These are phyloP conservation scores for Yamagishiella unicocca DNA, from an alignment of 139 green algal species.

Conservation along the genomic window DNA sequence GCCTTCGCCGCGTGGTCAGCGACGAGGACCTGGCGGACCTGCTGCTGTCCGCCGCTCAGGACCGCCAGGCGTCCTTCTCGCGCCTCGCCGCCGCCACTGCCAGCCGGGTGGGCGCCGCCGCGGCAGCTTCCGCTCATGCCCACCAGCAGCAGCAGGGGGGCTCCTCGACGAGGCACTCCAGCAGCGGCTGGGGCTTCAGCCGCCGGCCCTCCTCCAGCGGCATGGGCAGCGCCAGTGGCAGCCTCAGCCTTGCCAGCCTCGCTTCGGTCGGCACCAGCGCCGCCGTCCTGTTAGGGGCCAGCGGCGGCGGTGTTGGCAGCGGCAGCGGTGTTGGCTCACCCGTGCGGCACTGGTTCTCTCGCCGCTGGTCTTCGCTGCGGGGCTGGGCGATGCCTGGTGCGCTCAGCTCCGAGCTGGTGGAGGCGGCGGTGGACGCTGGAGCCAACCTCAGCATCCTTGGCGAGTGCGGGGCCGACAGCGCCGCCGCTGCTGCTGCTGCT, in stretches of 20 bases:
- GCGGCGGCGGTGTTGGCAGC: background rate
- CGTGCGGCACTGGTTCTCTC: slow-evolving; percentile 15
- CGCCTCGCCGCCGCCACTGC: slow-evolving; percentile 13
- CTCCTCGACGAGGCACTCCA: background rate
- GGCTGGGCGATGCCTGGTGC: background rate
- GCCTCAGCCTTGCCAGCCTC: background rate
- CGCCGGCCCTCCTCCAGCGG: background rate
- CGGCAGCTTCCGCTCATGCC: background rate
- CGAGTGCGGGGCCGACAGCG: background rate
- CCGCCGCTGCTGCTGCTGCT: background rate
- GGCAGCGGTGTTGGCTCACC: background rate
- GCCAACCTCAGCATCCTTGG: slow-evolving; percentile 14
- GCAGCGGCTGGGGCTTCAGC: background rate
- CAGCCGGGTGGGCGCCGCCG: background rate
- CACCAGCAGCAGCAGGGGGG: background rate
- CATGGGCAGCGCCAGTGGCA: slow-evolving; percentile 4
- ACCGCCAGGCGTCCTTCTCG: slow-evolving; percentile 9
- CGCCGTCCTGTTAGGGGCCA: background rate
- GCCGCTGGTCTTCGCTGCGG: background rate
- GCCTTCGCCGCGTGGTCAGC: slow-evolving; percentile 12
- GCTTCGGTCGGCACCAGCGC: background rate
- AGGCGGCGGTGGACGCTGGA: slow-evolving; percentile 18
- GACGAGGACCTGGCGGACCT: slow-evolving; percentile 46
- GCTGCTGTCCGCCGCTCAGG: slow-evolving; percentile 29
- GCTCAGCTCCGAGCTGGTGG: slow-evolving; percentile 17